Conservation (phyloP, 352 stramenopile genomes). For the Phytophthora palmivora region DNA sequence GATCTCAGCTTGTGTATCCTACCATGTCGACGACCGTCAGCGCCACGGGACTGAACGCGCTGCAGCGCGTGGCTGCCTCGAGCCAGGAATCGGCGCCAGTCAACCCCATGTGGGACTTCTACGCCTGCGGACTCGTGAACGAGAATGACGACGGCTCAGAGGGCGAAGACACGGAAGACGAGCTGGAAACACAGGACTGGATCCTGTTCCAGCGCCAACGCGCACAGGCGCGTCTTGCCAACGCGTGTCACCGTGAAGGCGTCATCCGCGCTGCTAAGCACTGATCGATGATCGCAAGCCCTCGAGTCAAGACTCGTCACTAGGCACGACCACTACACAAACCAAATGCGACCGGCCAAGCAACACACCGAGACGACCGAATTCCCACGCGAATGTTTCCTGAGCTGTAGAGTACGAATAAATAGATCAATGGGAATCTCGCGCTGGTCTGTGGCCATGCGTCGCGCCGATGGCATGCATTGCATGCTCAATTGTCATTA, state of each 20-base stretch:
- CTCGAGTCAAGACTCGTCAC: no score
- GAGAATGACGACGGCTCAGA: conserved; percentile 49
- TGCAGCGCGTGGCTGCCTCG: conserved; percentile 21
- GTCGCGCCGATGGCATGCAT: conserved; percentile 10
- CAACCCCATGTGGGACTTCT: conserved; percentile 64
- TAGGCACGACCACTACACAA: neutral
- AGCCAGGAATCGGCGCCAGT: conserved; percentile 12
- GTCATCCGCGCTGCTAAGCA: conserved; percentile 28
- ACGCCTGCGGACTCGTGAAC: conserved; percentile 61
- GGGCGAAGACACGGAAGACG: conserved; percentile 66
- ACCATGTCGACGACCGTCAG: conserved; percentile 34
- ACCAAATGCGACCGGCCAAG: conserved; percentile 1
- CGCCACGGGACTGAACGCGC: conserved; percentile 24
- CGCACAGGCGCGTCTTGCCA: conserved; percentile 50
- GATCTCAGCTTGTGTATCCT: conserved; percentile 6
- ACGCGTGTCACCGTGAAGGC: conserved; percentile 48
- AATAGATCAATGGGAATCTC: conserved; percentile 36
- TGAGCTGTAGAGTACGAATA: conserved; percentile 43
- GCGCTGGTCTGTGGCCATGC: conserved; percentile 16
- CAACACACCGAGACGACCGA: conserved; percentile 4
- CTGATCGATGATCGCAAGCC: conserved; percentile 5
- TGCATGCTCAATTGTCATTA: conserved; percentile 2
- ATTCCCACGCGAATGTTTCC: conserved; percentile 28
- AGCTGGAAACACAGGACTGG: conserved; percentile 61
- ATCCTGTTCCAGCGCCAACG: conserved; percentile 67